These are phyloP conservation scores for Diatrype stigma DNA, from an alignment of 2,329 filamentous ascomycete species.

Conservation along the genomic window DNA sequence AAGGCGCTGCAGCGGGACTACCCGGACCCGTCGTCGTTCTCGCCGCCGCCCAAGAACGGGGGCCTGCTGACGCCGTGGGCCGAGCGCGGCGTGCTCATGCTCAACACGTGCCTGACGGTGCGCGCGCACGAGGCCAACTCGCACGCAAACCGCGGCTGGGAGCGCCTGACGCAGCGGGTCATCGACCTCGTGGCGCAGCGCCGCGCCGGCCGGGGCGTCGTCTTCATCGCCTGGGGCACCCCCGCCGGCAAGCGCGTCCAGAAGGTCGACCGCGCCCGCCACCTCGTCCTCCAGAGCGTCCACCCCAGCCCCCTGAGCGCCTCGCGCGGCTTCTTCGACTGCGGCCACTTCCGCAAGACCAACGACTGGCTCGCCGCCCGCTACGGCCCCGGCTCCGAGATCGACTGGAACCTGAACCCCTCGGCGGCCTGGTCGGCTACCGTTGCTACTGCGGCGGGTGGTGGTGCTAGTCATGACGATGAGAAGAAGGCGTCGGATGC, in stretches of 20 bases:
- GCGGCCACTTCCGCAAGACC: conserved; percentile 73
- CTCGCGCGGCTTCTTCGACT: conserved; percentile 74
- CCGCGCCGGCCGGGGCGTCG: conserved; percentile 74
- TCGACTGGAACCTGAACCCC: conserved; percentile 72
- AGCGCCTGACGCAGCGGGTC: conserved; percentile 84
- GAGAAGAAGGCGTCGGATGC: no score
- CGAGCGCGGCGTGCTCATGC: conserved; percentile 82
- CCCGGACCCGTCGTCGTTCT: conserved; percentile 72
- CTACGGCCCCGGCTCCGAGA: conserved; percentile 75
- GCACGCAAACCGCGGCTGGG: conserved; percentile 86
- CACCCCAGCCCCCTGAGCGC: conserved; percentile 95
- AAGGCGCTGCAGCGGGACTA: conserved; percentile 84
- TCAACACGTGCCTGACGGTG: conserved; percentile 94
- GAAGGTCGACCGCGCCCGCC: conserved; percentile 66
- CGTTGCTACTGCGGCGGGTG: no score
- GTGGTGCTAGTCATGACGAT: no score
- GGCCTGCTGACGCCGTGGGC: conserved; percentile 92
- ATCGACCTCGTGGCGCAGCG: conserved; percentile 82
- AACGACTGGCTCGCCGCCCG: conserved; percentile 79
- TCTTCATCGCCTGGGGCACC: conserved; percentile 91
- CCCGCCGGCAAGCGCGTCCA: conserved; percentile 77
- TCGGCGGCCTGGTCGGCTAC: no score
- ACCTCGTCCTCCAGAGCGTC: conserved; percentile 79
- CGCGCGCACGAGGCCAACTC: conserved; percentile 83
- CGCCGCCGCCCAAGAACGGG: conserved; percentile 67